Base-by-base conservation (phyloP, 176 grass and related monocot genomes). In the Oryza officinalis region DNA sequence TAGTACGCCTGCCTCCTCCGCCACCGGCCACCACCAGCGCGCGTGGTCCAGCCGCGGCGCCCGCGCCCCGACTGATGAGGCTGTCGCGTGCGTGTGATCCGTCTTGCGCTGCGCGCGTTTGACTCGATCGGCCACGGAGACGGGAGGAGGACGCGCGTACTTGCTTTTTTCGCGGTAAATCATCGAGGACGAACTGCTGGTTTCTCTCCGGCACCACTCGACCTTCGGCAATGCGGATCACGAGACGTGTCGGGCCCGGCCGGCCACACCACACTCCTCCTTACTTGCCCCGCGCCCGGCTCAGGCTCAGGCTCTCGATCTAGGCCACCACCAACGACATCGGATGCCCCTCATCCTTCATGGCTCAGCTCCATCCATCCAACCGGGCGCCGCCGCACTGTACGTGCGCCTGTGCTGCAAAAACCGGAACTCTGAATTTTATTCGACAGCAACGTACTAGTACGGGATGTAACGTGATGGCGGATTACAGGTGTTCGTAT, bases 101-200 rank as follows among this genome's bases (percentile, higher is more conserved):
- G 10, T 23, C n/a, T 1, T 4, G 50, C 47, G 47, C 47, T 52
- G 47, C 50, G 18, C 15, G 50, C 50, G 18, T 50, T 57, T 57
- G 50, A 22, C 18, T 22, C 50, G 50, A 50, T 50, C 15, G 43
- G 11, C 11, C 10, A 13, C 11, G 43, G 45, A 4, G 45, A 15
- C 10, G 13, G 2, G 45, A 12, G 11, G 45, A 10, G 50, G 50
- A 54, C 50, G 72, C 50, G 72, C 17, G 71, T 81, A 81, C 85
- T 57, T 57, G 52, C 20, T 57, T 22, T 50, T 69, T 81, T 46
- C 22, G 78, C 78, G 63, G 28, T 65, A 27, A 78, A 61, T 37
- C 52, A 27, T 60, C 6, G 47, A 76, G 64, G 85, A 76, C 85
- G 76, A 81, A 26, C 17, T 69, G 71, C 71, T 41, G 85, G 64